Conservation (phyloP, 352 stramenopile genomes). For the Paralagenidium karlingii region DNA sequence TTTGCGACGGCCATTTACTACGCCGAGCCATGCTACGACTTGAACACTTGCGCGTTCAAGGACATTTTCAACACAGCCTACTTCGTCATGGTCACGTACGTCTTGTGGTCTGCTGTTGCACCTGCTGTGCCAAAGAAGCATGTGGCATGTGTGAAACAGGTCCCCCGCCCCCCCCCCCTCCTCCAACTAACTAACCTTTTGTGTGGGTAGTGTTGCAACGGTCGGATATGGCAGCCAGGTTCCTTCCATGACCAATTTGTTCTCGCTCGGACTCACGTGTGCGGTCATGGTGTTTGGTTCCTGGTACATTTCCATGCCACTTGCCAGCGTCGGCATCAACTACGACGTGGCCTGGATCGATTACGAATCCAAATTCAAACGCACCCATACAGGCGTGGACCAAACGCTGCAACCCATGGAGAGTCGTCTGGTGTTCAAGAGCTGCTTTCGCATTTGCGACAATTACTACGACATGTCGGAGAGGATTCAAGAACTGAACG, state of each 20-base stretch:
- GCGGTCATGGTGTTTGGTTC: constrained; percentile 63
- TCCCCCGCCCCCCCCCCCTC: too few relatives aligned
- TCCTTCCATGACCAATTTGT: constrained; percentile 36
- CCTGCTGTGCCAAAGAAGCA: too few relatives aligned
- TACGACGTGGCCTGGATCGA: too few relatives aligned
- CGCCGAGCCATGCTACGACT: constrained; percentile 60
- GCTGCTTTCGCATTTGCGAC: constrained; percentile 16
- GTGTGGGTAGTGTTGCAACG: constrained; percentile 50
- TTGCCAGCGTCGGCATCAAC: constrained; percentile 68
- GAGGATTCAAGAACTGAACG: constrained; percentile 7
- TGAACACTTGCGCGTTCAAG: constrained; percentile 64
- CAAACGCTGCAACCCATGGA: constrained; percentile 17
- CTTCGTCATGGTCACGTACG: constrained; percentile 78
- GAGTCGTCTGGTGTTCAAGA: constrained; percentile 8
- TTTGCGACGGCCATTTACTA: constrained; percentile 65
- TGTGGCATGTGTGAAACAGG: background rate
- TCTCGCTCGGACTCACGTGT: constrained; percentile 28
- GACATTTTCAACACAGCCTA: constrained; percentile 78
- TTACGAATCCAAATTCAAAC: too few relatives aligned
- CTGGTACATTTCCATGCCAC: constrained; percentile 70
- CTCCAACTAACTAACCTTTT: too few relatives aligned
- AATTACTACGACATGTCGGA: constrained; percentile 21
- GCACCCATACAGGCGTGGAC: constrained; percentile 1
- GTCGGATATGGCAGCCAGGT: constrained; percentile 66
- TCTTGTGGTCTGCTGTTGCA: constrained; percentile 6